Conservation (phyloP, 2,329 filamentous ascomycete species). For the Botrytis elliptica region DNA sequence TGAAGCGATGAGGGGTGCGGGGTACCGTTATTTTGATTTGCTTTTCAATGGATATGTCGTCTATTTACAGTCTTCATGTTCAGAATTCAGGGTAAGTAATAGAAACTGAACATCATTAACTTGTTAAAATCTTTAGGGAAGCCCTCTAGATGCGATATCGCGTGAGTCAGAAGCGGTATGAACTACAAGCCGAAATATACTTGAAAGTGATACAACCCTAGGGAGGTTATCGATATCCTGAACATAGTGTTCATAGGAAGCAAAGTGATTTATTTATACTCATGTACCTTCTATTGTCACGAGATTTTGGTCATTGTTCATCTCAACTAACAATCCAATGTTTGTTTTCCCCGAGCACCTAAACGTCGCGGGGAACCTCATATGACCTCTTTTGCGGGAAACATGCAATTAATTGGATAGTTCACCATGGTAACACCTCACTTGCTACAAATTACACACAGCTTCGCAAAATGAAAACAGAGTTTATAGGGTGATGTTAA, state of each 20-base stretch:
- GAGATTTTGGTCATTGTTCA: neutral
- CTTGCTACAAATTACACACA: neutral
- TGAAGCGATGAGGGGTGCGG: neutral
- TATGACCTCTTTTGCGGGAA: too few relatives aligned
- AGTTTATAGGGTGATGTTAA: neutral
- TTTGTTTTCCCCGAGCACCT: neutral
- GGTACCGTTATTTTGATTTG: neutral
- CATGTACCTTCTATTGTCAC: neutral
- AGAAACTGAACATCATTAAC: fast-evolving
- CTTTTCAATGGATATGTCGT: neutral
- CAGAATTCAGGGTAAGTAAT: neutral
- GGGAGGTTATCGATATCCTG: neutral
- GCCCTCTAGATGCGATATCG: too few relatives aligned
- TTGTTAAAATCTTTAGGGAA: too few relatives aligned
- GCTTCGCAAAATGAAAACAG: neutral
- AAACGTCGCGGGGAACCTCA: neutral
- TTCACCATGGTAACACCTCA: neutral
- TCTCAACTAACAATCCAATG: neutral
- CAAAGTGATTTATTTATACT: neutral
- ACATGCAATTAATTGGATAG: neutral
- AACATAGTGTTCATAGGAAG: neutral
- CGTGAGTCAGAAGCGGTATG: neutral
- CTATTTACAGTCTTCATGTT: neutral
- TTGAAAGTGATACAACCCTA: too few relatives aligned
- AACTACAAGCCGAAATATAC: too few relatives aligned